Percentiles rank a stretch among this genome's conserved stretches.
These are phyloP conservation scores for Naganishia sp. DNA, from an alignment of 1,284 basidiomycete species.

Conservation along the genomic window DNA sequence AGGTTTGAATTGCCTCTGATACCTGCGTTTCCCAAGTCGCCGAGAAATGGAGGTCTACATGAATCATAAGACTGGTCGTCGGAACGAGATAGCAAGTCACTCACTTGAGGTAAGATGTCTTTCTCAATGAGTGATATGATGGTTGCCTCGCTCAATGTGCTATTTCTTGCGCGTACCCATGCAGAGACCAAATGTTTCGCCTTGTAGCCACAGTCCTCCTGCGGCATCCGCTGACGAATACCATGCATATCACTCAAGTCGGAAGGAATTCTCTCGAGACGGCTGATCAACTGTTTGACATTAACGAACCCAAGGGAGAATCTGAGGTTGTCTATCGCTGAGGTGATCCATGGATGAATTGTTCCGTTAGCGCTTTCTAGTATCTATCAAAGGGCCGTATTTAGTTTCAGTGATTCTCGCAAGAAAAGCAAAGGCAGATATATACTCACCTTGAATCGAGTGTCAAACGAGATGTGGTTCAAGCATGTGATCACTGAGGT, in stretches of 20 bases:
- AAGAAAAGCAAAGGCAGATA: neutral
- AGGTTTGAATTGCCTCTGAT: neutral
- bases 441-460: slow-evolving; percentile 8
- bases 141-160: neutral
- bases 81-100: neutral
- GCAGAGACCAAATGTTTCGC: neutral
- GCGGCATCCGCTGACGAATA: neutral
- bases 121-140: neutral
- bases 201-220: neutral
- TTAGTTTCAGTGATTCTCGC: neutral
- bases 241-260: neutral
- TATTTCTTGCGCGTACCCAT: slow-evolving; percentile 2
- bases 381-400: neutral
- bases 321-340: neutral
- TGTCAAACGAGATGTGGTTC: slow-evolving; percentile 10
- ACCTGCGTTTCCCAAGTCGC: neutral
- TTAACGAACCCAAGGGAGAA: slow-evolving; percentile 16
- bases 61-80: neutral
- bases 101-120: slow-evolving; percentile 5
- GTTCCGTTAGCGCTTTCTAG: neutral
- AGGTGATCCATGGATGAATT: slow-evolving; percentile 3
- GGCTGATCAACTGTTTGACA: neutral
- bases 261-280: neutral
- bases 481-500: neutral
- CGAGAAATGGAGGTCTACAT: neutral